Evolutionary conservation across 139 green algal genomes (phyloP), one percentile per base, ranked within the genome.

Genomic region (Coccomyxa sp.): DNA sequence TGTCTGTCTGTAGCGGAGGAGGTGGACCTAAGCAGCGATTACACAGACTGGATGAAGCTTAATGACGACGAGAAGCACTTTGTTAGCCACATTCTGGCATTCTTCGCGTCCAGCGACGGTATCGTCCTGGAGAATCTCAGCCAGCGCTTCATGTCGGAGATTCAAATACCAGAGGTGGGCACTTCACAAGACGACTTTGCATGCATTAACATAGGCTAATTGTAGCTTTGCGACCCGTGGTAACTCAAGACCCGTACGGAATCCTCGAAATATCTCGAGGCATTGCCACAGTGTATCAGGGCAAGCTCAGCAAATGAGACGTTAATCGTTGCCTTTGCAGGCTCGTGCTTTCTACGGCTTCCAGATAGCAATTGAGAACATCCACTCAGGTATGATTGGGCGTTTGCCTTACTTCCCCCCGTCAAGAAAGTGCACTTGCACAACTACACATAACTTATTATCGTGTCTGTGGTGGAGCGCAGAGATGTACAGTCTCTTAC

Each of bases 281-380:
- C 38, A 51, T 51, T 51, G 38, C 38, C 38, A 51, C 3, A 51
- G 3, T 11, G 3, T 7, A 11, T 51, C 3, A 51, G 38, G 38
- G 38, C 3, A 51, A 51, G 38, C 38, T 51, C 38, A 51, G 38
- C 38, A 51, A 51, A 3, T 51, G 38, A 51, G 7, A 51, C 7
- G 38, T 51, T 11, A 11, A 51, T 77, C 0, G 0, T 17, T 3
- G 71, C 21, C 59, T 83, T 12, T 81, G 74, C 91, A 97, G 95
- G 97, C 97, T 13, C 91, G 97, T 1, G 94, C 96, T 1, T 99
- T 99, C 84, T 99, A 99, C 81, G 96, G 96, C 67, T 99, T 99
- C 91, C 97, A 99, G 87, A 98, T 99, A 31, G 95, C 96, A 67
- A 99, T 99, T 82, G 97, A 99, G 90, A 99, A 99, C 90, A 99